phyloP scores from a whole-genome alignment of 2,329 filamentous ascomycete species.

The Fusarium piperis region DNA sequence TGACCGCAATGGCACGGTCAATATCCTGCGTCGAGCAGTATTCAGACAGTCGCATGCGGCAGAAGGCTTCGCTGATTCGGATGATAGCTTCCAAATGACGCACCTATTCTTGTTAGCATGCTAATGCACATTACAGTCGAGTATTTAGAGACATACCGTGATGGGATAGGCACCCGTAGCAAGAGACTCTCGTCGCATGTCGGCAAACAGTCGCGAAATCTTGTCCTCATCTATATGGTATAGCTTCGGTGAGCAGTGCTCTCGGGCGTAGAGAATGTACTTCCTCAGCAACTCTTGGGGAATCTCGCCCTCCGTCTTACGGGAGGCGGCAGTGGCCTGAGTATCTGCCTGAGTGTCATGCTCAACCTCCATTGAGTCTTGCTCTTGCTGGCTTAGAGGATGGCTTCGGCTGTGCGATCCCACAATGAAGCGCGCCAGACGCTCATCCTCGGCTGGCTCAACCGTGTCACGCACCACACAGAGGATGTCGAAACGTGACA shows the following conservation, averaged over 20 bases:
- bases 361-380: constrained; percentile 71
- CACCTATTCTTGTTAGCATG: constrained; percentile 66
- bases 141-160: constrained; percentile 73
- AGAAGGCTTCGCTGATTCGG: constrained; percentile 92
- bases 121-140: background rate
- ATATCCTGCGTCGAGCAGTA: constrained; percentile 92
- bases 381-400: constrained; percentile 64
- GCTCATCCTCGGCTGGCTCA: constrained; percentile 90
- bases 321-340: constrained; percentile 39
- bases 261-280: constrained; percentile 94
- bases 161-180: constrained; percentile 98
- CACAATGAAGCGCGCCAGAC: constrained; percentile 93
- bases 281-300: constrained; percentile 91
- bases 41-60: constrained; percentile 97
- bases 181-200: constrained; percentile 92
- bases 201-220: constrained; percentile 89
- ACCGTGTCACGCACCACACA: constrained; percentile 97
- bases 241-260: constrained; percentile 88
- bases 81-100: constrained; percentile 98
- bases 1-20: constrained; percentile 95
- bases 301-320: constrained; percentile 72
- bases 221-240: constrained; percentile 99
- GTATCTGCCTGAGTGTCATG: constrained; percentile 58
- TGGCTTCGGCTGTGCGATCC: constrained; percentile 93
- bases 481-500: constrained; percentile 97